Base-by-base conservation (phyloP, 2,329 filamentous ascomycete genomes). In the Leptographium galeiforme region DNA sequence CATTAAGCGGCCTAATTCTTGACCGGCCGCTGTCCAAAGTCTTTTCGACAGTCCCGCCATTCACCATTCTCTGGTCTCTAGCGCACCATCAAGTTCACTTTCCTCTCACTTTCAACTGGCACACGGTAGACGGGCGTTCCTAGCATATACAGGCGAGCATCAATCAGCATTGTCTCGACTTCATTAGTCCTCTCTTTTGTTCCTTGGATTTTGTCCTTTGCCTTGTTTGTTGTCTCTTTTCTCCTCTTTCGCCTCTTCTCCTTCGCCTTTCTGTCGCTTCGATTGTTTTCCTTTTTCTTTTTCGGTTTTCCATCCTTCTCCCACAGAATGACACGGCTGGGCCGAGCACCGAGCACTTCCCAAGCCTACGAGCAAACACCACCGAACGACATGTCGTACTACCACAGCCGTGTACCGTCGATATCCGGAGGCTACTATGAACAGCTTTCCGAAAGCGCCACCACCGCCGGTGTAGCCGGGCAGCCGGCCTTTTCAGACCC, bases 311-410 rank as follows among this genome's bases (percentile, higher is more conserved):
- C 48, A n/a, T 51, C 39, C 39, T 38, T 33, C 48, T 16, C 43
- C 34, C 40, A 25, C 39, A 62, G 48, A 53, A 66, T 66, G 64
- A 61, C 63, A 48, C 61, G 63, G 56, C 57, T 63, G 51, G 60
- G 60, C 55, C 61, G 60, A 36, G 58, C 61, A 49, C 57, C 63
- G 32, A 64, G 60, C 43, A 63, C 48, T 61, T 64, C 53, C 58
- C 60, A 55, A 60, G 62, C 55, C 19, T 57, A 57, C 56, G 51
- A 56, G 50, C 57, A 61, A 51, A 54, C 57, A 13, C 56, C 57
- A 6, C 45, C 40, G 12, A 38, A 41, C 56, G 45, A 53, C 58
- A 67, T 68, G 66, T 57, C 64, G 36, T 68, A 67, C 60, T 68
- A 68, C 58, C 53, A 56, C 47, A 34, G 47, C 57, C 55, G 61